Conservation (phyloP, 768 basidiomycete genomes). For the Suillus ampliporus region DNA sequence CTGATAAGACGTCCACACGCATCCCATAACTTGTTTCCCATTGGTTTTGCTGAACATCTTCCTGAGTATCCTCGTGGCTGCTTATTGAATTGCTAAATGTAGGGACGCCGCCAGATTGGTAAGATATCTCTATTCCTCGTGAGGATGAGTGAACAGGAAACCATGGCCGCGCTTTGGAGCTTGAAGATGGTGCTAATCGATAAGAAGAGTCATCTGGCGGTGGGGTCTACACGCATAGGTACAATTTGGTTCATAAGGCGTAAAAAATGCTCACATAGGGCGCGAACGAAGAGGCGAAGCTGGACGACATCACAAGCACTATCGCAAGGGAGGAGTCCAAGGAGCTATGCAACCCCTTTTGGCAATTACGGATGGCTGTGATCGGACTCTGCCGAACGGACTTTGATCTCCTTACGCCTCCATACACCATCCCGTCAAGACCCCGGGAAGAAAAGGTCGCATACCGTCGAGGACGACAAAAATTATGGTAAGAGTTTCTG, state of each 20-base stretch:
- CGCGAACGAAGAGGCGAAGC: conserved; percentile 60
- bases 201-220: conserved; percentile 60
- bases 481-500: conserved; percentile 44
- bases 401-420: conserved; percentile 25
- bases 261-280: conserved; percentile 54
- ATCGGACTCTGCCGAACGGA: conserved; percentile 53
- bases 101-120: conserved; percentile 73
- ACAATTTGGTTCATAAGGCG: conserved; percentile 2
- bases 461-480: conserved; percentile 25
- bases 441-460: conserved; percentile 32
- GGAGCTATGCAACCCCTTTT: conserved; percentile 3
- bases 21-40: conserved; percentile 76
- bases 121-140: conserved; percentile 49
- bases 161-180: conserved; percentile 52
- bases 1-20: conserved; percentile 71
- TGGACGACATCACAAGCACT: conserved; percentile 40
- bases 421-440: conserved; percentile 31
- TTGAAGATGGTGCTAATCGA: conserved; percentile 22
- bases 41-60: conserved; percentile 53
- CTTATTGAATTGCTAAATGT: conserved; percentile 54
- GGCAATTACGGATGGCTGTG: conserved; percentile 29
- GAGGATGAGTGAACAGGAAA: conserved; percentile 47
- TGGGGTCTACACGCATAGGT: conserved; percentile 47
- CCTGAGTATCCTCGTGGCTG: conserved; percentile 41
- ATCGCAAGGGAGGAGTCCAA: background rate